phyloP scores from a whole-genome alignment of 2,329 filamentous ascomycete species.

The Leptographium galeiforme region DNA sequence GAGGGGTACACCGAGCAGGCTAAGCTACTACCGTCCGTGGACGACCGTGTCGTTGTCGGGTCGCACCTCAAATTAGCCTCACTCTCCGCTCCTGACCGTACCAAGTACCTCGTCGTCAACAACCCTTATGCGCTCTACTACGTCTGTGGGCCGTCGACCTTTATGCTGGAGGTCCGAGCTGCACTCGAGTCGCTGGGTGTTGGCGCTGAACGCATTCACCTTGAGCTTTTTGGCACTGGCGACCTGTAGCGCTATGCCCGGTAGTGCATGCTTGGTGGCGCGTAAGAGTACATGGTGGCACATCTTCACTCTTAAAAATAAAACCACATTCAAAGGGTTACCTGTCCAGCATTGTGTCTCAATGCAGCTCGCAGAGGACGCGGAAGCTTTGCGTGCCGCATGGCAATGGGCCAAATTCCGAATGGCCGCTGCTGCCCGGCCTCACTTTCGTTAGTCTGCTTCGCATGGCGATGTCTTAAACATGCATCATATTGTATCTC shows the following conservation, averaged over 20 bases:
- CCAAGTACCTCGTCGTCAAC: constrained; percentile 39
- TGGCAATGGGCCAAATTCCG: too few species aligned
- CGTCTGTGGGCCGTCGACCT: constrained; percentile 55
- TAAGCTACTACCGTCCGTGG: constrained; percentile 9
- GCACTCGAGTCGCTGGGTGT: constrained; percentile 44
- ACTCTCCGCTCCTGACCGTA: constrained; percentile 38
- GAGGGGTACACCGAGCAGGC: constrained; percentile 26
- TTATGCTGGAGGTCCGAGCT: constrained; percentile 50
- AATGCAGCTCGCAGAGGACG: background rate
- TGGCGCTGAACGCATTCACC: constrained; percentile 40
- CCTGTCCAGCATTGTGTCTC: background rate
- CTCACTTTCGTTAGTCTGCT: too few species aligned
- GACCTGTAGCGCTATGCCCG: constrained; percentile 15
- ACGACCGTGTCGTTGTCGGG: constrained; percentile 19
- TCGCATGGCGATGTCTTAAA: too few species aligned
- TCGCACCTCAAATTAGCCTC: constrained; percentile 45
- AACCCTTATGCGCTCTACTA: constrained; percentile 50
- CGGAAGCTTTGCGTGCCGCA: constrained; percentile 1
- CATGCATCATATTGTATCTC: too few species aligned
- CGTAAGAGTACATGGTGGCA: too few species aligned
- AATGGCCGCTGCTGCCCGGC: too few species aligned
- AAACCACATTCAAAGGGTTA: too few species aligned
- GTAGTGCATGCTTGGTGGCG: background rate
- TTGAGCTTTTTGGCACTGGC: constrained; percentile 57
- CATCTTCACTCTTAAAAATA: too few species aligned